phyloP scores from a whole-genome alignment of 164 flowering plant species.

The Akebia trifoliata region DNA sequence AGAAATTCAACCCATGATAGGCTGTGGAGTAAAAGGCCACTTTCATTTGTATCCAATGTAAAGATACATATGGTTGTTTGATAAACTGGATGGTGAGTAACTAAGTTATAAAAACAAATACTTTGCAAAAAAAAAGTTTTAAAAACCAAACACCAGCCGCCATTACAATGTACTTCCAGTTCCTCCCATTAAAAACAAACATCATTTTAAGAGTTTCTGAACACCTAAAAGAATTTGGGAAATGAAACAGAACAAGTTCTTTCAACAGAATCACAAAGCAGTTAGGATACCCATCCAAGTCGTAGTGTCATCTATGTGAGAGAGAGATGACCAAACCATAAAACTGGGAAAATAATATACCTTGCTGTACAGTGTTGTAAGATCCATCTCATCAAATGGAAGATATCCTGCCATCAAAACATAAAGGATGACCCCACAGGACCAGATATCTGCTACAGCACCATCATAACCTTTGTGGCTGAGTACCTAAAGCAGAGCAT shows the following conservation, averaged over 20 bases:
- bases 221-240: background rate
- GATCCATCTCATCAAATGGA: slow-evolving; percentile 95
- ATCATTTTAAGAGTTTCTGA: no score
- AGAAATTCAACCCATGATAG: no score
- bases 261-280: background rate
- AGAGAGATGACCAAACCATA: no score
- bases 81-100: no score
- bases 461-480: slow-evolving; percentile 96
- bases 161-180: background rate
- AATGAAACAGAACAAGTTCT: background rate
- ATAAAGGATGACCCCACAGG: slow-evolving; percentile 97
- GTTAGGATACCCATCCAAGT: background rate
- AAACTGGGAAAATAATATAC: slow-evolving; percentile 31
- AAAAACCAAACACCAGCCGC: background rate
- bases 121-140: background rate
- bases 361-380: slow-evolving; percentile 85
- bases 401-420: slow-evolving; percentile 94
- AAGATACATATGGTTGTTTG: no score
- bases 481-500: slow-evolving; percentile 57
- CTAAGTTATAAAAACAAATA: no score
- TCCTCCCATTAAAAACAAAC: no score
- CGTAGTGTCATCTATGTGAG: background rate
- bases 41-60: no score
- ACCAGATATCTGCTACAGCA: slow-evolving; percentile 94
- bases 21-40: no score